phyloP scores from a whole-genome alignment of 78 protist genomes.

The Tieghemostelium lacteum region DNA sequence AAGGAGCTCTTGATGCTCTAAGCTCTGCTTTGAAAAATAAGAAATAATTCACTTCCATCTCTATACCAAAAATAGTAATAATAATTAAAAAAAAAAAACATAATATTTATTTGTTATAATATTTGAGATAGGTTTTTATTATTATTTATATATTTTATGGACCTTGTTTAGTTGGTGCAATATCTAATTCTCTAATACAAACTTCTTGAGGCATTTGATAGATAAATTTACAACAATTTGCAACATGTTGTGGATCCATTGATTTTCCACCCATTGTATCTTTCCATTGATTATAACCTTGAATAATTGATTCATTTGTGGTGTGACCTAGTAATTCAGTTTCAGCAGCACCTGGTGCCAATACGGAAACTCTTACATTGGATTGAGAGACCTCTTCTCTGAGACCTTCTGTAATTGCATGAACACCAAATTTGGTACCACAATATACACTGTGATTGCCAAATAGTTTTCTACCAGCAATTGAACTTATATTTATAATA shows the following conservation, averaged over 20 bases:
- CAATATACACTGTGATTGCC: constrained; percentile 53
- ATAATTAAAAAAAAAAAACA: neutral
- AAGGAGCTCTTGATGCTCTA: constrained; percentile 22
- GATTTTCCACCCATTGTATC: constrained; percentile 13
- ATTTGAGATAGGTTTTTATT: neutral
- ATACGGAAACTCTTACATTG: constrained; percentile 33
- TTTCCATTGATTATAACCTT: constrained; percentile 36
- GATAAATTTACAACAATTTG: neutral
- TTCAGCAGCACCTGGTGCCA: constrained; percentile 58
- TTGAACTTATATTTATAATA: constrained; percentile 34
- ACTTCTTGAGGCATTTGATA: constrained; percentile 25
- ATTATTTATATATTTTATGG: no score
- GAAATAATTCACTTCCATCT: no score
- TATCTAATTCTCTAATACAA: neutral
- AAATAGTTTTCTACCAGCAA: constrained; percentile 68
- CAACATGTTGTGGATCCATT: constrained; percentile 29
- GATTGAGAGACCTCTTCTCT: constrained; percentile 33
- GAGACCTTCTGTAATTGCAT: constrained; percentile 24
- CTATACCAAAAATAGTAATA: neutral
- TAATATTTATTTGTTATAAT: neutral
- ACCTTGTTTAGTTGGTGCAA: no score
- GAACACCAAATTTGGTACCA: constrained; percentile 62
- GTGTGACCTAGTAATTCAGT: constrained; percentile 57
- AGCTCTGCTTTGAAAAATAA: constrained; percentile 40
- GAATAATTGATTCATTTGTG: neutral